Percentiles rank a stretch among this genome's conserved stretches.
Conservation (phyloP, 1,284 basidiomycete genomes). For the Laetiporus sulphureus region DNA sequence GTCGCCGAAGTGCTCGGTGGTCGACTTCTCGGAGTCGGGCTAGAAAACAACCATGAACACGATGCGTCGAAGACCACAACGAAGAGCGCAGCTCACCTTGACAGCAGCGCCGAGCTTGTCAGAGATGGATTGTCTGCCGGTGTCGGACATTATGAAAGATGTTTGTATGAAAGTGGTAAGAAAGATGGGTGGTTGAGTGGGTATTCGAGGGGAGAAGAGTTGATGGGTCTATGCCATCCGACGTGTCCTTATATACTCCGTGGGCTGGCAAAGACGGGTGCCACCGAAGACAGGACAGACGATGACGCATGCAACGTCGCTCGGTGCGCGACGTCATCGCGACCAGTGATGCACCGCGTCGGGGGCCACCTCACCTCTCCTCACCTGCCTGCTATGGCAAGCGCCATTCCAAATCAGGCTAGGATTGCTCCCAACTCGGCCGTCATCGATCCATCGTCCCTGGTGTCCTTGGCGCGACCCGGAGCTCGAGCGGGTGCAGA, state of each 20-base stretch:
- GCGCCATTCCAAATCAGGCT: not conserved
- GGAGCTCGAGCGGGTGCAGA: no score
- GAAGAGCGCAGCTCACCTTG: constrained; percentile 23
- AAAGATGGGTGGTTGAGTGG: constrained; percentile 1
- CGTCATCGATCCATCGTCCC: no score
- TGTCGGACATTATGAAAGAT: constrained; percentile 30
- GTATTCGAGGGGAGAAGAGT: constrained; percentile 5
- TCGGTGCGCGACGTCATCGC: constrained; percentile 1
- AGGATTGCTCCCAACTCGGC: not conserved
- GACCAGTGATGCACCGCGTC: not conserved
- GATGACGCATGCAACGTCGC: constrained; percentile 2
- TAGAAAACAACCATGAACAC: constrained; percentile 1
- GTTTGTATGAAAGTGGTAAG: constrained; percentile 1
- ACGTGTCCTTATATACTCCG: constrained; percentile 7
- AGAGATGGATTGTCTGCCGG: constrained; percentile 34
- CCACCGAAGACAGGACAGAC: not conserved
- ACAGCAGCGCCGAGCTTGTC: constrained; percentile 32
- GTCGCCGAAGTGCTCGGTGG: constrained; percentile 31
- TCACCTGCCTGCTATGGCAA: constrained; percentile 2
- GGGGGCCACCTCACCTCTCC: no score
- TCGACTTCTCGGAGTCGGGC: constrained; percentile 31
- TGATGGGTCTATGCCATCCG: not conserved
- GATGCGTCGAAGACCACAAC: not conserved
- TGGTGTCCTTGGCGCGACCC: no score
- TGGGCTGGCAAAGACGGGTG: not conserved